These are phyloP conservation scores for Pestalotiopsis sp. DNA, from an alignment of 2,329 filamentous ascomycete species.

Conservation along the genomic window DNA sequence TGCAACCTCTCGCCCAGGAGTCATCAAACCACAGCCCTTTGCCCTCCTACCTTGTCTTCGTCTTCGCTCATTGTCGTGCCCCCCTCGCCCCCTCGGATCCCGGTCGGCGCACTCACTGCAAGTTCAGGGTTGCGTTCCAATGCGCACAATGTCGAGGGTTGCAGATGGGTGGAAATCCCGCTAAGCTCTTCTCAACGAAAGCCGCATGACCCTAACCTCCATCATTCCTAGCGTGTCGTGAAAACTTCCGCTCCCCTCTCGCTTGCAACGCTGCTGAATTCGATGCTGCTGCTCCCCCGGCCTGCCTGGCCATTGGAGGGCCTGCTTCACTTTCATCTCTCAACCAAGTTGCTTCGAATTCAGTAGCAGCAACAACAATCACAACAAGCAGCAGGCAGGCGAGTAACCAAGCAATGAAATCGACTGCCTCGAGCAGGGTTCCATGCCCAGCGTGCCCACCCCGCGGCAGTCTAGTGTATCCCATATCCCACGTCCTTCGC, in stretches of 20 bases:
- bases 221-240: background rate
- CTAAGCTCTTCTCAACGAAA: background rate
- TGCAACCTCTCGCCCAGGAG: background rate
- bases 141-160: slow-evolving; percentile 5
- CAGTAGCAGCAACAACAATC: background rate
- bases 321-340: no score
- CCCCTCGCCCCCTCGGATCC: background rate
- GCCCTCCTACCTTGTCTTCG: background rate
- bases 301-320: no score
- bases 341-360: no score
- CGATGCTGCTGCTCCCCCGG: no score
- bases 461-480: background rate
- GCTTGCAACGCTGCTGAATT: slow-evolving; percentile 1
- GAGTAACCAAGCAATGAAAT: background rate
- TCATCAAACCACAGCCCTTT: background rate
- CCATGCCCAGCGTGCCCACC: background rate
- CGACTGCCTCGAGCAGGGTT: background rate
- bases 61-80: background rate
- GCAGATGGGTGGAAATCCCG: slow-evolving; percentile 1
- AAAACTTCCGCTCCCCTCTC: slow-evolving; percentile 8
- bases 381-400: background rate
- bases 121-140: background rate
- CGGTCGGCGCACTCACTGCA: background rate
- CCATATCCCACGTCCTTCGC: background rate
- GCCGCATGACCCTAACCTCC: slow-evolving; percentile 7